Conservation (phyloP, 2,329 filamentous ascomycete species). For the Talaromyces sp. region DNA sequence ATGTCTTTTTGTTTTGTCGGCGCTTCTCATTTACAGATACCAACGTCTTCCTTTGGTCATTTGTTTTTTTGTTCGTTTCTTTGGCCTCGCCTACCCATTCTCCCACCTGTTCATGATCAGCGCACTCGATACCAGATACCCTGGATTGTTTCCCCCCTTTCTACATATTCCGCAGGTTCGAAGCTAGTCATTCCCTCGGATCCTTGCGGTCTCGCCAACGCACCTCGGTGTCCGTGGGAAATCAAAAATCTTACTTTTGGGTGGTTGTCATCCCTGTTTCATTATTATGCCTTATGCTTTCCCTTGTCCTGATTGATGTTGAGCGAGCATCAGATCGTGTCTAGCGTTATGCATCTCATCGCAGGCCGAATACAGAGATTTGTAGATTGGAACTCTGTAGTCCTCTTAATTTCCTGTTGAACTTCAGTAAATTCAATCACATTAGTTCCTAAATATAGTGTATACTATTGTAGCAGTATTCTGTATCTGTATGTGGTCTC, state of each 20-base stretch:
- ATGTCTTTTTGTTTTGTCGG: conserved; percentile 1
- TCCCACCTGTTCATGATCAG: conserved; percentile 28
- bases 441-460: neutral
- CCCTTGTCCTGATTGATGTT: conserved; percentile 5
- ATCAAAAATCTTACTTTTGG: conserved; percentile 14
- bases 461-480: neutral
- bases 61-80: neutral
- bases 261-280: conserved; percentile 9
- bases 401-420: too few species aligned
- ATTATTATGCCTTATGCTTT: neutral
- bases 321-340: conserved; percentile 22
- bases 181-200: conserved; percentile 31
- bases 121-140: conserved; percentile 36
- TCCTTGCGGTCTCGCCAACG: neutral
- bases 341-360: conserved; percentile 22
- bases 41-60: conserved; percentile 13
- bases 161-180: conserved; percentile 36
- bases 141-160: conserved; percentile 23
- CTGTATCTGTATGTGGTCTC: too few species aligned
- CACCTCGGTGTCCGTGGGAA: conserved; percentile 3
- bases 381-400: conserved; percentile 12
- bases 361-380: conserved; percentile 8
- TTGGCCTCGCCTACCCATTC: conserved; percentile 1
- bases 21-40: conserved; percentile 27
- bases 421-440: too few species aligned